Evolutionary conservation across 345 rosid species (phyloP).

Genomic region (Sonneratia alba): DNA sequence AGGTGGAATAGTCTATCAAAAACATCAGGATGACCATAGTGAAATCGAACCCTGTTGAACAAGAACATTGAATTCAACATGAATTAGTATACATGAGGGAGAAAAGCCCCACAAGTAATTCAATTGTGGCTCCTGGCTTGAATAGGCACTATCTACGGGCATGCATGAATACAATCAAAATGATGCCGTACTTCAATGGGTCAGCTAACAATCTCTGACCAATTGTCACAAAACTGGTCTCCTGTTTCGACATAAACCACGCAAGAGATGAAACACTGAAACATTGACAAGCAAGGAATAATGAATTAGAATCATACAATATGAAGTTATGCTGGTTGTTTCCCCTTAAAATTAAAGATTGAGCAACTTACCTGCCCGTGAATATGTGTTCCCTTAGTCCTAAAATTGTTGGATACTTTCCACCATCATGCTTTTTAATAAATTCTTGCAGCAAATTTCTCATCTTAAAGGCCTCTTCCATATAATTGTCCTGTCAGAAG

Average conservation of each 20-base stretch:
- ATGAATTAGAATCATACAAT: background rate
- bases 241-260: constrained; percentile 99
- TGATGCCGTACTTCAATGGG: constrained; percentile 63
- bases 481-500: constrained; percentile 71
- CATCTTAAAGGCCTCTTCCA: constrained; percentile 99
- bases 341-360: background rate
- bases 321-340: background rate
- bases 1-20: constrained; percentile 98
- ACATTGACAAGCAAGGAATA: background rate
- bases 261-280: constrained; percentile 99
- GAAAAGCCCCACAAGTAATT: background rate
- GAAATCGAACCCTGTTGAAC: constrained; percentile 82
- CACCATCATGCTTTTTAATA: constrained; percentile 84
- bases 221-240: constrained; percentile 95
- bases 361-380: constrained; percentile 69
- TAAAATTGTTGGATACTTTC: constrained; percentile 75
- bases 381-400: constrained; percentile 98
- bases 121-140: background rate
- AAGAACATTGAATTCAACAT: background rate
- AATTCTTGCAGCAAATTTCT: constrained; percentile 92
- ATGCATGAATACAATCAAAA: background rate
- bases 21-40: constrained; percentile 99
- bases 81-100: background rate
- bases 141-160: background rate
- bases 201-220: constrained; percentile 94